phyloP scores from a whole-genome alignment of 352 stramenopile genomes.

The Phytophthora capsici region DNA sequence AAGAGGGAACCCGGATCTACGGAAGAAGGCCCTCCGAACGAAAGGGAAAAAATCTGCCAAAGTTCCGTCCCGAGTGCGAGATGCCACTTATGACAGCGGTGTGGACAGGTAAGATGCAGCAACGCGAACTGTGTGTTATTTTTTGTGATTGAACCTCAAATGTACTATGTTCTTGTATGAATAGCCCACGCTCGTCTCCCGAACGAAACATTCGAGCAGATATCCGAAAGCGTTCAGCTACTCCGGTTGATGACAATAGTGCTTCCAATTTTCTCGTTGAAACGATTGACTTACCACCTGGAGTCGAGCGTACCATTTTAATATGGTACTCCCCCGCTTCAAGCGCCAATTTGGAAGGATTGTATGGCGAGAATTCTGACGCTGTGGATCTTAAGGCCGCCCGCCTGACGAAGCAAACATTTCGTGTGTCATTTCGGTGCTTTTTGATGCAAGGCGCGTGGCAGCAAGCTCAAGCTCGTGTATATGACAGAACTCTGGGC shows the following conservation, averaged over 20 bases:
- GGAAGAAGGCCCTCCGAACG: conserved; percentile 56
- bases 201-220: conserved; percentile 68
- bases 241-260: conserved; percentile 63
- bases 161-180: conserved; percentile 19
- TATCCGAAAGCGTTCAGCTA: conserved; percentile 43
- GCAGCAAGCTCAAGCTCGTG: conserved; percentile 85
- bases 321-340: conserved; percentile 84
- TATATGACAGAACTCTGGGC: conserved; percentile 86
- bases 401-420: conserved; percentile 87
- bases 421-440: conserved; percentile 88
- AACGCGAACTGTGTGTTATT: conserved; percentile 6
- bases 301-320: conserved; percentile 88
- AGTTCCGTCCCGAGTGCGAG: conserved; percentile 57
- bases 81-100: conserved; percentile 76
- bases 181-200: conserved; percentile 79
- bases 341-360: conserved; percentile 47
- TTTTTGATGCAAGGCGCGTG: conserved; percentile 87
- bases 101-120: conserved; percentile 67
- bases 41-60: conserved; percentile 64
- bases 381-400: conserved; percentile 80
- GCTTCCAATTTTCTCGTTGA: conserved; percentile 90
- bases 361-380: conserved; percentile 55
- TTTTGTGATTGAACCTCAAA: background rate
- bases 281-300: conserved; percentile 85
- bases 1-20: conserved; percentile 43